Conservation (phyloP, 1,139 yeast genomes). For the Lodderomyces jiufengensis region DNA sequence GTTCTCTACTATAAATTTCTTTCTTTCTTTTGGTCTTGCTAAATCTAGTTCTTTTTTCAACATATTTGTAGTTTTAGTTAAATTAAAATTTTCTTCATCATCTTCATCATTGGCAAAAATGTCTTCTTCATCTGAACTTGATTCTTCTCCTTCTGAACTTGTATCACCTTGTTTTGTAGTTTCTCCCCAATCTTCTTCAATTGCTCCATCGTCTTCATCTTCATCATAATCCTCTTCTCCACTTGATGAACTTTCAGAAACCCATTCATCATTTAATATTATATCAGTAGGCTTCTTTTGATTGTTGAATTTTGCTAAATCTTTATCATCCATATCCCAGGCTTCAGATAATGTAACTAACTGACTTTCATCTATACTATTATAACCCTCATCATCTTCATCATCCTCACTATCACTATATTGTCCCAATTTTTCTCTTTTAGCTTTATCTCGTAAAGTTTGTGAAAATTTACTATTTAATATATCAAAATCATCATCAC, state of each 20-base stretch:
- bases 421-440: conserved; percentile 29
- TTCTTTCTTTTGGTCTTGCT: conserved; percentile 36
- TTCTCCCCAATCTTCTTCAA: conserved; percentile 6
- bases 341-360: conserved; percentile 76
- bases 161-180: conserved; percentile 7
- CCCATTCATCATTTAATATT: conserved; percentile 38
- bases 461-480: conserved; percentile 66
- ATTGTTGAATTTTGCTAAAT: conserved; percentile 25
- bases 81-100: conserved; percentile 29
- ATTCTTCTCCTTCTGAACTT: conserved; percentile 16
- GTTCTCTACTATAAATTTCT: conserved; percentile 46
- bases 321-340: conserved; percentile 79
- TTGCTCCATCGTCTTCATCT: conserved; percentile 14
- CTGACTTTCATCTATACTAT: conserved; percentile 67
- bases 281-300: conserved; percentile 26
- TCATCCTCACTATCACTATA: conserved; percentile 15
- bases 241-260: conserved; percentile 22
- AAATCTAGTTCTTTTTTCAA: conserved; percentile 24
- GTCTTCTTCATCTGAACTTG: conserved; percentile 13
- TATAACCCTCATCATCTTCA: conserved; percentile 31
- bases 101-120: conserved; percentile 6
- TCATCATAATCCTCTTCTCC: conserved; percentile 14
- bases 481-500: conserved; percentile 71
- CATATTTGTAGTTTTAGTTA: conserved; percentile 30
- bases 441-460: conserved; percentile 55